Base-by-base conservation (phyloP, 2,329 filamentous ascomycete genomes). In the Fusarium falciforme region DNA sequence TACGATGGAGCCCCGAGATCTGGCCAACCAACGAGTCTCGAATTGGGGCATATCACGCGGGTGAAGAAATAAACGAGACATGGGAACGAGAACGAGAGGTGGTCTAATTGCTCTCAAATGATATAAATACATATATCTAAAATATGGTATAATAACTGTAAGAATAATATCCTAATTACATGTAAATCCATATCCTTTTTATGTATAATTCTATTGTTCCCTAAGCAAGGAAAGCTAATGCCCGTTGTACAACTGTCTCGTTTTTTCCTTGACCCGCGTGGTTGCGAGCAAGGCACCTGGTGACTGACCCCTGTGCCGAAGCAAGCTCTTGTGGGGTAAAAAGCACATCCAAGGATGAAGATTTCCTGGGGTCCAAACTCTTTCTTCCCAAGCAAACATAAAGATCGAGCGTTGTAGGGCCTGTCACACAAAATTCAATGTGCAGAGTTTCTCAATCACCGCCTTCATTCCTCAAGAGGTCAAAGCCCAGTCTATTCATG, bases 1-100 rank as follows among this genome's bases (percentile, higher is more conserved):
- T 20, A 61, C 17, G 63, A 68, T 72, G 58, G 63, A 72, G 54
- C 55, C 64, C 59, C 49, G 74, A 58, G 58, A 44, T 68, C 71
- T 74, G 71, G 42, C 71, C 72, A 74, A 74, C 61, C 68, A 72
- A 65, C 58, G 61, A 42, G 52, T 64, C 36, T 74, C 12, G 58
- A 74, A 70, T 67, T 64, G 59, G 65, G 33, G 65, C 17, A n/a
- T 40, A 27, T 40, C 22, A 27, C 22, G 22, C 22, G 42, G 44
- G 44, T 49, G 44, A 49, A 49, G 44, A 49, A 27, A 49, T 49
- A 49, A 49, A 49, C 22, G 44, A 49, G 44, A 47, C 44, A 27
- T 47, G 22, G 42, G 44, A 25, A 10, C 8, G 22, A 25, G 22
- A 40, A 36, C 5, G 20, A 58, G 14, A 58, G 10, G 16, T 3